phyloP scores from a whole-genome alignment of 2,329 filamentous ascomycete species.

The Neofusicoccum parvum region DNA sequence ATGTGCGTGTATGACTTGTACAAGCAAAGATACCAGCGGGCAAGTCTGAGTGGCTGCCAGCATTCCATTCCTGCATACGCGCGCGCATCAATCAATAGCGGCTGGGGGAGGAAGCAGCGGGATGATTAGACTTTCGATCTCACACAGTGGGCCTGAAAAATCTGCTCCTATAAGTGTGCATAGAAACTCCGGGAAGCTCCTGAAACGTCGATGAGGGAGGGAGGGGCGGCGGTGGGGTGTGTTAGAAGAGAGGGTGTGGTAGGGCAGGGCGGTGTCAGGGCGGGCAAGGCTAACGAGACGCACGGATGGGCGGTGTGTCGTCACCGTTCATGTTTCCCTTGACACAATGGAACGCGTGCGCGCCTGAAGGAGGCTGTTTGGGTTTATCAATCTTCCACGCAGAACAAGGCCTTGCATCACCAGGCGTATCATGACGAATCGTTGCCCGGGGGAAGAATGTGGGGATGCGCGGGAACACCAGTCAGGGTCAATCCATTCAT shows the following conservation, averaged over 20 bases:
- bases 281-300: not conserved
- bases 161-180: not conserved
- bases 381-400: too few species aligned
- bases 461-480: not conserved
- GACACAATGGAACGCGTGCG: too few species aligned
- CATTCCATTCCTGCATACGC: too few species aligned
- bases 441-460: not conserved
- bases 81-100: too few species aligned
- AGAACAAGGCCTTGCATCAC: not conserved
- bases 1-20: too few species aligned
- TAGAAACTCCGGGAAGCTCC: not conserved
- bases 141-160: not conserved
- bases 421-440: not conserved
- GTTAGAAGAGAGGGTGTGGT: too few species aligned
- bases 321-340: not conserved
- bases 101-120: too few species aligned
- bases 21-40: too few species aligned
- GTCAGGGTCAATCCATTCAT: not conserved
- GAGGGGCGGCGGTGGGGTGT: not conserved
- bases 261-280: too few species aligned
- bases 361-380: too few species aligned
- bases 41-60: too few species aligned
- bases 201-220: not conserved
- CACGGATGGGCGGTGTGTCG: constrained; percentile 4
- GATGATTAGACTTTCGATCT: not conserved